These are phyloP conservation scores for Prototheca wickerhamii DNA, from an alignment of 163 green algal genomes.

Conservation along the genomic window DNA sequence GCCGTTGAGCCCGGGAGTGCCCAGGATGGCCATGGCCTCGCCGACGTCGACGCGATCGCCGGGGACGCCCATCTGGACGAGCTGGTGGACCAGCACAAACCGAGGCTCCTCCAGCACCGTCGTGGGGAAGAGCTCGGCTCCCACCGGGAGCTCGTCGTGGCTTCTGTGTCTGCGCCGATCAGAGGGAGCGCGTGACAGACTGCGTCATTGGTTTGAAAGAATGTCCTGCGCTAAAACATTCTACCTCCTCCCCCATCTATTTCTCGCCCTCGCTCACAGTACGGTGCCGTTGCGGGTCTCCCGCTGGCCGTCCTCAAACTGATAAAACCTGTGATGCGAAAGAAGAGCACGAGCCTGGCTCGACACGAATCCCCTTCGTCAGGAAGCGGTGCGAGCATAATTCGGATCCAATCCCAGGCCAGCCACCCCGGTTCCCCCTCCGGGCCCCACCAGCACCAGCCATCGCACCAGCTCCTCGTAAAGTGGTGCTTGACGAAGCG, in stretches of 20 bases:
- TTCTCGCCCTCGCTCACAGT: no score
- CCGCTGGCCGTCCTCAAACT: no score
- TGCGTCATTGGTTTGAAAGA: no score
- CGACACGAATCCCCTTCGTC: conserved; percentile 1
- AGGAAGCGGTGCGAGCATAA: background rate
- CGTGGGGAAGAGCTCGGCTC: conserved; percentile 55
- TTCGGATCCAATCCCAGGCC: background rate
- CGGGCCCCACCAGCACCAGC: background rate
- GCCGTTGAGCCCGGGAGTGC: conserved; percentile 61
- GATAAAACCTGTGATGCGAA: no score
- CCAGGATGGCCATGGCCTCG: conserved; percentile 48
- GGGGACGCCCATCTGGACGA: conserved; percentile 10
- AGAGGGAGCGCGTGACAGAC: no score
- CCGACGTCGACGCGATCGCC: conserved; percentile 49
- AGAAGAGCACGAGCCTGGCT: no score
- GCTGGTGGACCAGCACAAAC: conserved; percentile 63
- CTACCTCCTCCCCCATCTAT: no score
- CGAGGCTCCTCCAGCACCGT: conserved; percentile 50
- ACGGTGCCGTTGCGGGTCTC: no score
- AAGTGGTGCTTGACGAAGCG: conserved; percentile 75
- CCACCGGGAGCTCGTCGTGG: background rate
- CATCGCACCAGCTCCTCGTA: conserved; percentile 46
- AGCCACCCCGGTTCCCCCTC: conserved; percentile 1
- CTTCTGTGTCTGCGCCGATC: background rate
- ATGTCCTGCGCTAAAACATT: no score